These are phyloP conservation scores for Colletotrichum sp. DNA, from an alignment of 2,329 filamentous ascomycete genomes.

Conservation along the genomic window DNA sequence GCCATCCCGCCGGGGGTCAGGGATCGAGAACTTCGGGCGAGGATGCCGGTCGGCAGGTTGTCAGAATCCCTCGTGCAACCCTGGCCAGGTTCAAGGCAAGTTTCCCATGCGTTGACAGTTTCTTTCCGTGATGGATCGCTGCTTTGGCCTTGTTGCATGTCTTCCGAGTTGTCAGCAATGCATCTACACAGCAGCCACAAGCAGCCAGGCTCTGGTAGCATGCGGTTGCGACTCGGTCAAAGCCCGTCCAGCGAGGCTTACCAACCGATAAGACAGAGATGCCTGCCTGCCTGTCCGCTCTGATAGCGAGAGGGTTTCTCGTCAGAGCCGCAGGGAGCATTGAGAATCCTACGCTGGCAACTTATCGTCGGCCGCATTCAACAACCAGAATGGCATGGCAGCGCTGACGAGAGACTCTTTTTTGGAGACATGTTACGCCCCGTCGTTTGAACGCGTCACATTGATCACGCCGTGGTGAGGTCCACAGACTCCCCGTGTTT, in stretches of 20 bases:
- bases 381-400: neutral
- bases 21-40: neutral
- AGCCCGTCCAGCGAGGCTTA: neutral
- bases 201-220: neutral
- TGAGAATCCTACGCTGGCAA: neutral
- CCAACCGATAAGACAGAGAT: neutral
- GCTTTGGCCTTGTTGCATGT: neutral
- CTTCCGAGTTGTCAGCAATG: neutral
- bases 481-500: neutral
- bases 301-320: neutral
- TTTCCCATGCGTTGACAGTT: neutral
- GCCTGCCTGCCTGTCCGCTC: neutral
- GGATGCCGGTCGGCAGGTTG: neutral
- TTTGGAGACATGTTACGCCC: neutral
- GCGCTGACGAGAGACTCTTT: neutral
- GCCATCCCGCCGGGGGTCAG: neutral
- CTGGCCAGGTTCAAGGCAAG: neutral
- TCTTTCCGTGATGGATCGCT: neutral
- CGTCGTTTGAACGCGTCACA: neutral
- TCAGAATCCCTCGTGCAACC: neutral
- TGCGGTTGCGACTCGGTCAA: neutral
- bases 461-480: neutral
- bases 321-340: neutral
- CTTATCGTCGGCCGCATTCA: neutral
- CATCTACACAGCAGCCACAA: neutral